Evolutionary conservation across 192 early-diverging fungal genomes (phyloP), one percentile per base, ranked within the genome.

Genomic region (Rhizophagus prolifer): DNA sequence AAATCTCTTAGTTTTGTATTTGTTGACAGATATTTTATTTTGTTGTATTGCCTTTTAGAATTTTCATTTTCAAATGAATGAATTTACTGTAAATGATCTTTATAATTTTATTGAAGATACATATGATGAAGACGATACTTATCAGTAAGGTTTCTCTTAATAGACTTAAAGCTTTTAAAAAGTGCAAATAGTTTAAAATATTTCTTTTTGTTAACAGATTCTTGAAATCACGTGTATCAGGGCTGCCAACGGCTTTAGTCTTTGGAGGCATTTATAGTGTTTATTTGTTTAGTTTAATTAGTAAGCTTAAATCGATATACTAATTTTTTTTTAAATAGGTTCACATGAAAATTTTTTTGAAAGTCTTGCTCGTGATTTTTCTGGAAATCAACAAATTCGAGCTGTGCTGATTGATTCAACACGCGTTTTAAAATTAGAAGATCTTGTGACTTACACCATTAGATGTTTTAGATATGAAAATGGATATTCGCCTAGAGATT

Each of bases 181-280:
- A 50, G 4, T 3, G 47, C 16, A 50, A 2, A 47, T 4, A 50
- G 0, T 16, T 34, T 16, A 50, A 50, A 54, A 19, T 6, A 7
- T 19, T 19, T 19, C 19, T 54, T 21, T 21, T 50, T 54, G 0
- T 21, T 54, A 50, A 21, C 16, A 54, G 50, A 21, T 54, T 54
- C 50, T 54, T 54, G 16, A 54, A 54, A n/a, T 54, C 50, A 54
- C 30, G 30, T 25, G 12, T 38, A 41, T 38, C 14, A 10, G 65
- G 31, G n/a, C 9, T 67, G 6, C 65, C 65, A 23, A 67, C 65
- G n/a, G 65, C 65, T 23, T 67, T 67, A 9, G 65, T 67, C 7
- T 67, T 67, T 67, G 9, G 31, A 67, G 65, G 65, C 16, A 67
- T 41, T 25, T 67, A 23, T 41, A 7, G 9, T 4, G 13, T 30